Base-by-base conservation (phyloP, 2,329 filamentous ascomycete genomes). In the Ophiocordyceps camponoti-floridani region DNA sequence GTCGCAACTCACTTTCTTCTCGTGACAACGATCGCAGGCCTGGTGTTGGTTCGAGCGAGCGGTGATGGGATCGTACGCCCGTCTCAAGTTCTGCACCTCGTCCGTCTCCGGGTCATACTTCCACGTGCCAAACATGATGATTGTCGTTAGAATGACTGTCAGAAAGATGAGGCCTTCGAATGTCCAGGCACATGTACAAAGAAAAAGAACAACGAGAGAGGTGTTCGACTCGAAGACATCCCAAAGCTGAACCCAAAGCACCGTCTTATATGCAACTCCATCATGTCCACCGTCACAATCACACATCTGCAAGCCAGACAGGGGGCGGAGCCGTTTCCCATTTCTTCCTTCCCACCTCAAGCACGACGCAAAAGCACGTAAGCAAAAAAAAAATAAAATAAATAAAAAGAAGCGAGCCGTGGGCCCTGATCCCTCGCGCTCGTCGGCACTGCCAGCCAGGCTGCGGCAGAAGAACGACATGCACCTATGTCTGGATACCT, bases 81-180 rank as follows among this genome's bases (percentile, higher is more conserved):
- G 55, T 37, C 61, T 56, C 43, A 64, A 49, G 46, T 57, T 60
- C 46, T 62, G 60, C 47, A 64, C 55, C 50, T 63, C 54, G 41
- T 58, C 53, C 33, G 58, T 62, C 50, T 62, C 60, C 3, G 57
- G 58, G 46, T 62, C 59, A 51, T 61, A 61, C 49, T 61, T 63
- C 58, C 59, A 63, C 11, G 61, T 63, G 14, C 54, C 56, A 47
- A 63, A 63, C 61, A 63, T 61, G 18, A 12, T 26, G 27, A 28
- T 9, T 27, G n/a, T 8, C 16, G 38, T 26, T 11, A 10, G 23
- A 12, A n/a, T 35, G 33, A 14, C 6, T 14, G 12, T n/a, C 12
- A 33, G 30, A 11, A 35, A 35, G 33, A 14, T n/a, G 12, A 30
- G 28, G 28, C 28, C 5, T 30, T 30, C 28, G 7, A 8, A 2